Percentiles rank a stretch among this genome's conserved stretches.
These are phyloP conservation scores for Daldinia concentrica DNA, from an alignment of 495 filamentous ascomycete genomes.

Conservation along the genomic window DNA sequence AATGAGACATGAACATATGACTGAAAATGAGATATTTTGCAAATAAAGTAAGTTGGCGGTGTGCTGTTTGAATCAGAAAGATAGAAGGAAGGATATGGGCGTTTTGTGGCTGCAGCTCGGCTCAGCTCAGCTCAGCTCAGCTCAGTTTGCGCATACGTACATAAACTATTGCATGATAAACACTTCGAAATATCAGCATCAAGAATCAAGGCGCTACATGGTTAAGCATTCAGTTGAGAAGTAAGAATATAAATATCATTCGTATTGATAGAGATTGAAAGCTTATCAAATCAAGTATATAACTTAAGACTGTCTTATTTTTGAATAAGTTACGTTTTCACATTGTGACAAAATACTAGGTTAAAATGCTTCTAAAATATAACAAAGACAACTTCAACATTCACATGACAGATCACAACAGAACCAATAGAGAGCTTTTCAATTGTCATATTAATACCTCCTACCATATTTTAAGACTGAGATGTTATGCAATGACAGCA, in stretches of 20 bases:
- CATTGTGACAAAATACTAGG: neutral
- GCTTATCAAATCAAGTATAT: too few species aligned
- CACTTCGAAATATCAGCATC: neutral
- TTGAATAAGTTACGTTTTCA: neutral
- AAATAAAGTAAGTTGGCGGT: neutral
- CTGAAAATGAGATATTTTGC: neutral
- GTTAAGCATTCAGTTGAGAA: neutral
- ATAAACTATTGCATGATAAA: neutral
- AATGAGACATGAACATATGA: constrained; percentile 8
- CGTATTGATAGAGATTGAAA: neutral
- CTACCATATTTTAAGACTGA: constrained; percentile 31
- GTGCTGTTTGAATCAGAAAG: neutral
- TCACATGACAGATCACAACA: constrained; percentile 2
- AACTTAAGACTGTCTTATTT: too few species aligned
- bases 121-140: neutral
- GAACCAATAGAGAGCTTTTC: constrained; percentile 2
- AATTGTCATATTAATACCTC: constrained; percentile 45
- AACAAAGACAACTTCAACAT: neutral
- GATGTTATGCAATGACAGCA: constrained; percentile 37
- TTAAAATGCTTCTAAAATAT: neutral
- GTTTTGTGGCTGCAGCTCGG: neutral
- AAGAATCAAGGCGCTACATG: neutral
- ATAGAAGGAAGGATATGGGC: neutral
- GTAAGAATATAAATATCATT: neutral
- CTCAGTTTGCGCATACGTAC: neutral